A percentile compares a stretch with the other conserved stretches of the same genome.
These are phyloP conservation scores for Wolfiporia cocos DNA, from an alignment of 1,284 basidiomycete species.

Conservation along the genomic window DNA sequence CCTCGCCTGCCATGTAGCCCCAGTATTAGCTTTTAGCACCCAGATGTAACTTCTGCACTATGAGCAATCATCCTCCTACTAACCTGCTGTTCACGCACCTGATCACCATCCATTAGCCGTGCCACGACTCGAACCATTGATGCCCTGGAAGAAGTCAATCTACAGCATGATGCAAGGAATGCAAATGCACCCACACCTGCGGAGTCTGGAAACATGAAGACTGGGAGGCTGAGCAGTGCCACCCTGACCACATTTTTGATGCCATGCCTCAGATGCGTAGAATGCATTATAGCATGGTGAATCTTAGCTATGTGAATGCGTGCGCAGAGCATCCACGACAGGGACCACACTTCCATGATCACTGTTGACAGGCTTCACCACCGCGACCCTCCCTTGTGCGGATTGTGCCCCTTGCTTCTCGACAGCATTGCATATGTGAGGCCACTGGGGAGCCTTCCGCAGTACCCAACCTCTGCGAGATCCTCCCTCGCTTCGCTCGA, in stretches of 20 bases:
- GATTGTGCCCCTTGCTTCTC: constrained; percentile 2
- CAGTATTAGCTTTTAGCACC: too few species aligned
- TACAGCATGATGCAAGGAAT: too few species aligned
- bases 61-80: too few species aligned
- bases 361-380: background rate
- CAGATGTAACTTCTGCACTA: constrained; percentile 32
- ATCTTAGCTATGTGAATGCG: constrained; percentile 30
- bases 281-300: constrained; percentile 28
- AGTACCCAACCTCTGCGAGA: constrained; percentile 17
- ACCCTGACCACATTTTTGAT: constrained; percentile 41
- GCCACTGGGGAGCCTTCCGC: background rate
- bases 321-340: constrained; percentile 23
- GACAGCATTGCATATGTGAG: background rate
- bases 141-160: constrained; percentile 19
- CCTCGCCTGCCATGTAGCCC: constrained; percentile 42
- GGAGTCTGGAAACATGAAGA: too few species aligned
- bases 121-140: constrained; percentile 32
- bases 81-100: too few species aligned
- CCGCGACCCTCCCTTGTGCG: constrained; percentile 7
- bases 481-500: constrained; percentile 24
- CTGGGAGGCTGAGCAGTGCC: too few species aligned
- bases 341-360: too few species aligned
- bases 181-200: too few species aligned
- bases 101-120: too few species aligned
- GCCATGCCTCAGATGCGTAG: constrained; percentile 38